These are phyloP conservation scores for Leptodontidium sp. DNA, from an alignment of 2,329 filamentous ascomycete species.

Conservation along the genomic window DNA sequence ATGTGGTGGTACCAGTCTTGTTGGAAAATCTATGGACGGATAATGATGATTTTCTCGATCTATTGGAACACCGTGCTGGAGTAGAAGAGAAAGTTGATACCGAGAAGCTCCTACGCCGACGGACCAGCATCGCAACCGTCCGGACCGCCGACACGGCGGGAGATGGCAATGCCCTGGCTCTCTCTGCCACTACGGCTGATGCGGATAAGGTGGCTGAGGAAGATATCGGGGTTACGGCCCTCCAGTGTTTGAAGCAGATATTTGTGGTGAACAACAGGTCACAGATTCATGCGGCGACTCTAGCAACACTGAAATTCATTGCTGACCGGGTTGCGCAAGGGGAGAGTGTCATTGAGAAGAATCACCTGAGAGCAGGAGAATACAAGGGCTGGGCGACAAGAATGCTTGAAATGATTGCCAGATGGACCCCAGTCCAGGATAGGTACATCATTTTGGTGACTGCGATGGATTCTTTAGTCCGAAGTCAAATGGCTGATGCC, in stretches of 20 bases:
- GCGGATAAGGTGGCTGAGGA: slow-evolving; percentile 91
- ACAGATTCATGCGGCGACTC: slow-evolving; percentile 81
- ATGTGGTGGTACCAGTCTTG: slow-evolving; percentile 82
- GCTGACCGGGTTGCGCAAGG: slow-evolving; percentile 63
- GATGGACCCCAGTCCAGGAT: slow-evolving; percentile 93
- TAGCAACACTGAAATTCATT: slow-evolving; percentile 78
- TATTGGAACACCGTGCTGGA: slow-evolving; percentile 72
- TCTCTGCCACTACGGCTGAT: slow-evolving; percentile 84
- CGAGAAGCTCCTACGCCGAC: slow-evolving; percentile 68
- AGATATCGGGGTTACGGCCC: slow-evolving; percentile 82
- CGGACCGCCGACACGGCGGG: slow-evolving; percentile 71
- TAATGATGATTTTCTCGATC: slow-evolving; percentile 72
- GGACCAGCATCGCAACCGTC: slow-evolving; percentile 82
- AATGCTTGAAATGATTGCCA: slow-evolving; percentile 79
- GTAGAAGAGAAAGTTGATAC: slow-evolving; percentile 73
- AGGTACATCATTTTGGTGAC: slow-evolving; percentile 90
- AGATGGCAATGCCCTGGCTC: slow-evolving; percentile 73
- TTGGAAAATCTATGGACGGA: slow-evolving; percentile 86
- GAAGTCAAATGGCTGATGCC: slow-evolving; percentile 73
- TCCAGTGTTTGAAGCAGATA: slow-evolving; percentile 86
- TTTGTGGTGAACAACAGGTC: slow-evolving; percentile 83
- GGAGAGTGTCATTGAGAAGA: slow-evolving; percentile 59
- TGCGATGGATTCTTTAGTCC: slow-evolving; percentile 77
- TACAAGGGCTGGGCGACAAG: slow-evolving; percentile 81
- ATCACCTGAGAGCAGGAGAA: slow-evolving; percentile 49